phyloP scores from a whole-genome alignment of 495 filamentous ascomycete species.

The Xylaria telfairii region DNA sequence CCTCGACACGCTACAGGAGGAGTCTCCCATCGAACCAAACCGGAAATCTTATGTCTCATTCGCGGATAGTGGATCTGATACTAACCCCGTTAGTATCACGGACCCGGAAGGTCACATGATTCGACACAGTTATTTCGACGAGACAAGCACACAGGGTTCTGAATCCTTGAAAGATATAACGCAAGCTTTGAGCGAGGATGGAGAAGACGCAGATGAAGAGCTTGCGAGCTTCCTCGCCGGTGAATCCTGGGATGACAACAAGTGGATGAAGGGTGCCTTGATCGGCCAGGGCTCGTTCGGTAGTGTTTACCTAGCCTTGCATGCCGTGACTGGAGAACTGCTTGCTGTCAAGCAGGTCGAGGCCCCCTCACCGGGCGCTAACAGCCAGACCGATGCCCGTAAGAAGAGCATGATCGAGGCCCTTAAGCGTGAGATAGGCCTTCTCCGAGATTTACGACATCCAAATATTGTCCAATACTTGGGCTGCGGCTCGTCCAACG shows the following conservation, averaged over 20 bases:
- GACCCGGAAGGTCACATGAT: constrained; percentile 73
- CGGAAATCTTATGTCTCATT: constrained; percentile 97
- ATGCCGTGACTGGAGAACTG: constrained; percentile 94
- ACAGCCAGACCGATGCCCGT: constrained; percentile 79
- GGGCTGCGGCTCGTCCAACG: constrained; percentile 86
- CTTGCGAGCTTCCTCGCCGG: constrained; percentile 83
- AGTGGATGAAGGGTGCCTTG: constrained; percentile 98
- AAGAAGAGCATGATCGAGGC: constrained; percentile 99
- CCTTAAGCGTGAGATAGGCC: constrained; percentile 92
- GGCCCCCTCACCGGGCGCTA: constrained; percentile 79
- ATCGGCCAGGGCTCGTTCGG: constrained; percentile 98
- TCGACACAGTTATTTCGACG: constrained; percentile 83
- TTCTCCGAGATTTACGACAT: constrained; percentile 93
- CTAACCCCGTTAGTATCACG: constrained; percentile 64
- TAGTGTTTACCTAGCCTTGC: constrained; percentile 95
- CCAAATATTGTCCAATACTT: constrained; percentile 98
- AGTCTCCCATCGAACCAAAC: constrained; percentile 86
- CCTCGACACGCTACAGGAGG: constrained; percentile 86
- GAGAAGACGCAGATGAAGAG: constrained; percentile 82
- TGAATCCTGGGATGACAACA: constrained; percentile 91
- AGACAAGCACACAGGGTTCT: constrained; percentile 71
- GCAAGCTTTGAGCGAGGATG: constrained; percentile 80
- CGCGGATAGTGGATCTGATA: constrained; percentile 76
- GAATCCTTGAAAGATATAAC: constrained; percentile 59
- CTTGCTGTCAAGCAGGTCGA: constrained; percentile 99